Conservation (phyloP, 2,329 filamentous ascomycete genomes). For the Fusarium bulbicola region DNA sequence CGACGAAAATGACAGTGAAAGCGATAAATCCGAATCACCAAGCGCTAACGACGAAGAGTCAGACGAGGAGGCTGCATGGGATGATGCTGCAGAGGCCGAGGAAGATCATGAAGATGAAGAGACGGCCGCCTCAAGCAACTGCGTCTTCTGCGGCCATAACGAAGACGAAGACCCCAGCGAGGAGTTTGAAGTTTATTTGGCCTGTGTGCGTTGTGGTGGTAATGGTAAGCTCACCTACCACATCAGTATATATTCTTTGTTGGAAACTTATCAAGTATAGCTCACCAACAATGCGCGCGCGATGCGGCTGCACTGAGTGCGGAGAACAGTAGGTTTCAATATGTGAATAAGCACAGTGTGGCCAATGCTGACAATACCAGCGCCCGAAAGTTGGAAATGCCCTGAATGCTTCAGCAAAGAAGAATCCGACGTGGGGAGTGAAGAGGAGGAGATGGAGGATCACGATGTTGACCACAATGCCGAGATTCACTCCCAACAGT, state of each 20-base stretch:
- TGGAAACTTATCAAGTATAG: constrained; percentile 63
- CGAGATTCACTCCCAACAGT: constrained; percentile 41
- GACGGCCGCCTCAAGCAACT: constrained; percentile 55
- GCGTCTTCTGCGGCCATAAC: constrained; percentile 82
- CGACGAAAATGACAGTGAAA: constrained; percentile 61
- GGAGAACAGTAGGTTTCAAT: constrained; percentile 43
- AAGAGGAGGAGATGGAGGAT: constrained; percentile 44
- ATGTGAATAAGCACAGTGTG: not conserved
- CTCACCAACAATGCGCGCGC: constrained; percentile 89
- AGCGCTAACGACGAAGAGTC: constrained; percentile 64
- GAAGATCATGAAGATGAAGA: constrained; percentile 63
- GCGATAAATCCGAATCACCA: constrained; percentile 56
- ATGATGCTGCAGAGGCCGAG: constrained; percentile 66
- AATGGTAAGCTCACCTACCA: constrained; percentile 70
- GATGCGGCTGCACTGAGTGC: constrained; percentile 60
- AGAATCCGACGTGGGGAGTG: constrained; percentile 46
- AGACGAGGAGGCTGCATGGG: constrained; percentile 54
- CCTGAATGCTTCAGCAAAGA: constrained; percentile 56
- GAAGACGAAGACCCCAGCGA: constrained; percentile 85
- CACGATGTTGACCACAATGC: constrained; percentile 35
- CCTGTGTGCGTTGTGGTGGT: constrained; percentile 81
- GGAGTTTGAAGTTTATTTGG: constrained; percentile 81
- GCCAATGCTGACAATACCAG: constrained; percentile 43
- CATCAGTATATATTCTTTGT: constrained; percentile 17
- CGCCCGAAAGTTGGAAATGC: constrained; percentile 59